Evolutionary conservation across 257 asterid species (phyloP).

Genomic region (Solanum dulcamara): DNA sequence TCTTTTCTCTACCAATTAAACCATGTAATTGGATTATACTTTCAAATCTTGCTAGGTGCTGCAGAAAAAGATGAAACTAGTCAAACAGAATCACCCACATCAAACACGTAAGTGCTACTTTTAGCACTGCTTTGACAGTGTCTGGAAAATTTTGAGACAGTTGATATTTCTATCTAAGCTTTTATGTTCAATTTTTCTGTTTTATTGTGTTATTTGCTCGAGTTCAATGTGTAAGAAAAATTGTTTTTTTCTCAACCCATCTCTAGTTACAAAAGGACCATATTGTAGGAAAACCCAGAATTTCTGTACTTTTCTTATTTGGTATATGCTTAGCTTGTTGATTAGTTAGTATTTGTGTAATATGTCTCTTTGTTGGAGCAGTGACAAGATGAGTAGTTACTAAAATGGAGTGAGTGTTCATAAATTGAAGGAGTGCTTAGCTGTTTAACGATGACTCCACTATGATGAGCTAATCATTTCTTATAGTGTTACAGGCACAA

Average conservation of each 20-base stretch:
- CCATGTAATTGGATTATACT: not conserved
- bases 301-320: not conserved
- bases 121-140: constrained; percentile 1
- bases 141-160: not conserved
- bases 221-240: not conserved
- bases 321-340: not conserved
- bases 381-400: not conserved
- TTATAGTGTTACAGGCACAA: not conserved
- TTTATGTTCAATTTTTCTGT: not conserved
- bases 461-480: not conserved
- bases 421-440: not conserved
- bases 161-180: not conserved
- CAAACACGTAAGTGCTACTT: constrained; percentile 36
- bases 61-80: constrained; percentile 19
- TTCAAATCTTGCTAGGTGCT: constrained; percentile 25
- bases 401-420: not conserved
- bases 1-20: not conserved
- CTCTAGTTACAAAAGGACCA: not conserved
- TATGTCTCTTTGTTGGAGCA: not conserved
- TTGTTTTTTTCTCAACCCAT: not conserved
- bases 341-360: not conserved
- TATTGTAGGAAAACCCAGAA: not conserved
- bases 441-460: not conserved
- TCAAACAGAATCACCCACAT: constrained; percentile 19
- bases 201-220: not conserved